Percentiles rank a stretch among this genome's conserved stretches.
These are phyloP conservation scores for Metarhizium guizhouense DNA, from an alignment of 2,329 filamentous ascomycete species.

Conservation along the genomic window DNA sequence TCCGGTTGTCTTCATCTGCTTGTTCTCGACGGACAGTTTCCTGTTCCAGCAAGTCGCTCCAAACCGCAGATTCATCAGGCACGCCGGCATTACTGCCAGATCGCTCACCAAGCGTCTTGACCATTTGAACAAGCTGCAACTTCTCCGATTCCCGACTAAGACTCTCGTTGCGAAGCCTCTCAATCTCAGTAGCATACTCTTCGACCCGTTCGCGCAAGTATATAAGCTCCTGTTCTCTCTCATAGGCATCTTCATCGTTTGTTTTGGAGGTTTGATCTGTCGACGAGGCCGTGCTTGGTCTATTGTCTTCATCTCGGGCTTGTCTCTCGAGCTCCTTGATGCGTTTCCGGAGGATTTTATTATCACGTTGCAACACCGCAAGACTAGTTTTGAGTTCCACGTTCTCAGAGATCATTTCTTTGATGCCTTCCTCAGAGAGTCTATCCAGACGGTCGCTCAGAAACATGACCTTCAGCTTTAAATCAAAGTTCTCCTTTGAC, in stretches of 20 bases:
- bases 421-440: conserved; percentile 89
- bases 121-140: conserved; percentile 73
- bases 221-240: conserved; percentile 76
- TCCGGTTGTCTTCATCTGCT: conserved; percentile 79
- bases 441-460: conserved; percentile 88
- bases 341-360: conserved; percentile 70
- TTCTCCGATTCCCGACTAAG: conserved; percentile 77
- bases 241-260: conserved; percentile 52
- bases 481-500: conserved; percentile 95
- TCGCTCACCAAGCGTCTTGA: conserved; percentile 45
- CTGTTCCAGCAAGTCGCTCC: conserved; percentile 89
- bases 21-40: conserved; percentile 85
- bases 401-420: conserved; percentile 96
- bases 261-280: conserved; percentile 48
- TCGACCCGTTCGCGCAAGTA: conserved; percentile 81
- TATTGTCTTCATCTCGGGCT: conserved; percentile 55
- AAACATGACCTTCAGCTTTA: conserved; percentile 97
- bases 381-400: conserved; percentile 90
- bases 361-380: conserved; percentile 82
- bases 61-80: conserved; percentile 69
- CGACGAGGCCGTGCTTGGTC: conserved; percentile 53
- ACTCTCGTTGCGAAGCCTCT: conserved; percentile 69
- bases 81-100: conserved; percentile 40
- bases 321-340: conserved; percentile 83
- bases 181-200: conserved; percentile 74